These are phyloP conservation scores for Solanum ossicruentum DNA, from an alignment of 257 asterid genomes.

Conservation along the genomic window DNA sequence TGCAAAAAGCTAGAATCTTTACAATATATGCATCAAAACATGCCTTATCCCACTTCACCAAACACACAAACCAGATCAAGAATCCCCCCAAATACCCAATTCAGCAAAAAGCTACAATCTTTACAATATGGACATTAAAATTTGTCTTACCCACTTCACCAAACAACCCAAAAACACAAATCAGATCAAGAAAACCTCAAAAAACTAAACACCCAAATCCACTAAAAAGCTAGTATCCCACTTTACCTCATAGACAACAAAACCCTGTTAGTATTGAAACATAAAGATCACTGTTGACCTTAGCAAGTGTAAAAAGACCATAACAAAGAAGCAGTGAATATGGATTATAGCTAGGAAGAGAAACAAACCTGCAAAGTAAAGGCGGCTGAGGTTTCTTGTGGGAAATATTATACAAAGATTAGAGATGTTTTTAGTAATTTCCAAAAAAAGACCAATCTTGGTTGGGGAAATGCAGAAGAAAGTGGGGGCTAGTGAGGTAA, in stretches of 20 bases:
- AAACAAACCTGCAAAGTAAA: conserved; percentile 16
- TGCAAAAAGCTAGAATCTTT: neutral
- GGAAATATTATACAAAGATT: neutral
- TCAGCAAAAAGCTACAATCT: neutral
- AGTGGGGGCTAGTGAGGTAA: neutral
- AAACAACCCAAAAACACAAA: neutral
- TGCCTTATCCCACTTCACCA: neutral
- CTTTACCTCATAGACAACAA: neutral
- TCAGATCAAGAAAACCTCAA: conserved; percentile 1
- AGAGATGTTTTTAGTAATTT: neutral
- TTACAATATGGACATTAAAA: neutral
- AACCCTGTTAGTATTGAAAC: neutral
- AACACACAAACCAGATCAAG: neutral
- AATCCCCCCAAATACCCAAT: neutral
- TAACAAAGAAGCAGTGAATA: neutral
- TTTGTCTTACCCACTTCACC: neutral
- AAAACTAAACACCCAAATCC: neutral
- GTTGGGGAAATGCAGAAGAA: neutral
- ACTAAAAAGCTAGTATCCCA: neutral
- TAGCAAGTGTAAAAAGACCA: neutral
- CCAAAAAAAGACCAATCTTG: neutral
- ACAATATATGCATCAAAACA: neutral
- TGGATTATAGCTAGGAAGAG: neutral
- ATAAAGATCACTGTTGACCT: neutral
- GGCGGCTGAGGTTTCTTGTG: conserved; percentile 11